phyloP scores from a whole-genome alignment of 2,329 filamentous ascomycete species.

The Stachybotrys echinatus region DNA sequence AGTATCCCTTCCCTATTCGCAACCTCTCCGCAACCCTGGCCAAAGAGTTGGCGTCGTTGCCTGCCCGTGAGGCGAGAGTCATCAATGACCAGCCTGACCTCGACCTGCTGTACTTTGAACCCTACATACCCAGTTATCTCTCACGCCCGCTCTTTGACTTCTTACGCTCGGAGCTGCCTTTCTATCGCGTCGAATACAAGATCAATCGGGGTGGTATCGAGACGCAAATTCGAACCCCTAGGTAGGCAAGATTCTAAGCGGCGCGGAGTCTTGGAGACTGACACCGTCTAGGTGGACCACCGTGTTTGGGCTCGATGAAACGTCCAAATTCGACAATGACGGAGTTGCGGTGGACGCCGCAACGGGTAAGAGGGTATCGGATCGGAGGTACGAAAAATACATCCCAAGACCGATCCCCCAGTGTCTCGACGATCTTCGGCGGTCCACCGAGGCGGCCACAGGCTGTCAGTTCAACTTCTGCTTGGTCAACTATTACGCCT shows the following conservation, averaged over 20 bases:
- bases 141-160: slow-evolving; percentile 62
- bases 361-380: slow-evolving; percentile 31
- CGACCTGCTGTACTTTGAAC: slow-evolving; percentile 70
- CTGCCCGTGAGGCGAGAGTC: slow-evolving; percentile 43
- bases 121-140: slow-evolving; percentile 57
- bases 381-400: slow-evolving; percentile 50
- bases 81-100: slow-evolving; percentile 67
- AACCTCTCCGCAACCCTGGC: slow-evolving; percentile 33
- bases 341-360: slow-evolving; percentile 39
- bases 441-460: slow-evolving; percentile 59
- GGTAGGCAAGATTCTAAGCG: slow-evolving; percentile 21
- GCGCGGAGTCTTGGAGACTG: not conserved
- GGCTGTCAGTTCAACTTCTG: slow-evolving; percentile 71
- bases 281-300: slow-evolving; percentile 37
- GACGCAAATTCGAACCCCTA: slow-evolving; percentile 53
- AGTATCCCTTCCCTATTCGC: slow-evolving; percentile 47
- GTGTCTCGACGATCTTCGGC: slow-evolving; percentile 61
- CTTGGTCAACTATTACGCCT: slow-evolving; percentile 79
- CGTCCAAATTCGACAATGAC: slow-evolving; percentile 49
- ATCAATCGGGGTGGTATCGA: slow-evolving; percentile 61
- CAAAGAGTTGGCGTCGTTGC: slow-evolving; percentile 35
- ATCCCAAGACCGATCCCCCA: slow-evolving; percentile 64
- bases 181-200: slow-evolving; percentile 70
- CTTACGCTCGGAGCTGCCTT: slow-evolving; percentile 64
- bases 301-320: slow-evolving; percentile 56